Evolutionary conservation across 192 early-diverging fungal genomes (phyloP), one percentile per base, ranked within the genome.

Genomic region (Coemansia sp.): DNA sequence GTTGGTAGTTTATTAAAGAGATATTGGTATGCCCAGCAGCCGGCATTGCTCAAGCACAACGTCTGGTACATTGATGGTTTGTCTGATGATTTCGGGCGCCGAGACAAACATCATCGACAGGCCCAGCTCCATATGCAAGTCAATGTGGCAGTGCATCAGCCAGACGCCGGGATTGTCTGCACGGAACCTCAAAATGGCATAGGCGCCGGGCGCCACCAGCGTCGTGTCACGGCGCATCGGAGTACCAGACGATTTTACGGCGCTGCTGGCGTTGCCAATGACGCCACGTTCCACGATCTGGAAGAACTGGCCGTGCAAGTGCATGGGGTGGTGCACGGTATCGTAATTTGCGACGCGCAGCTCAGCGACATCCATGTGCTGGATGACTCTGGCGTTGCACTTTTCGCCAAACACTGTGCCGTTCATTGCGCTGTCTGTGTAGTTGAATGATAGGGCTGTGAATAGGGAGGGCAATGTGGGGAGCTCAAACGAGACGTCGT

Each of bases 241-340:
- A 56, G 60, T 43, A 9, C 72, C 42, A 29, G 70, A 50, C 24
- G 68, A 43, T 42, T 42, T 27, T 58, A 71, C 27, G 7, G 64
- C 55, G 54, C 60, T 57, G 3, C 42, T 36, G 0, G 76, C 63
- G 52, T 81, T 65, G 53, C 84, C 86, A 22, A 84, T 76, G 10
- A 62, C 50, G 62, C 86, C 82, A 22, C 82, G 82, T 53, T 78
- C 82, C 41, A 88, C 84, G 43, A 94, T 82, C 64, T 92, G 88
- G 84, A 94, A 94, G 12, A 74, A 73, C 70, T 94, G 89, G 7
- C 93, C 93, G 74, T 94, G 93, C 41, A 94, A 63, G 77, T 94
- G 93, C 83, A 93, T 83, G 68, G 83, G 65, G 33, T 95, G 93
- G 57, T 65, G 63, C 56, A 86, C 90, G 18, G 62, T 48, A 59